phyloP scores from a whole-genome alignment of 225 moss, liverwort and hornwort species.

The Bryoerythrophyllum caledonicum region DNA sequence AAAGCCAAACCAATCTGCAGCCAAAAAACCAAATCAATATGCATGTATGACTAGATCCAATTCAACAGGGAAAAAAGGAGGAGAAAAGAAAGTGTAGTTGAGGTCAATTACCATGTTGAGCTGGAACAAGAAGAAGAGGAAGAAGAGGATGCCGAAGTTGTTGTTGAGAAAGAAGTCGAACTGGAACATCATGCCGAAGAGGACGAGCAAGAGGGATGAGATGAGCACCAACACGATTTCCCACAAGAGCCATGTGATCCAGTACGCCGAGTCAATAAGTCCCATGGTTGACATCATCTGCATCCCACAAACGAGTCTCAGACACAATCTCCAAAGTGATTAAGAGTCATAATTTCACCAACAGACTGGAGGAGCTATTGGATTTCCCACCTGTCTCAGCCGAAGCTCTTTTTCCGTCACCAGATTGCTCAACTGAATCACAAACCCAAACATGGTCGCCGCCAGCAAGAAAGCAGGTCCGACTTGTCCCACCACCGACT shows the following conservation, averaged over 20 bases:
- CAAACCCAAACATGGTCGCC: conserved; percentile 98
- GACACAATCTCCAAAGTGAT: background rate
- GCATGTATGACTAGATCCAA: background rate
- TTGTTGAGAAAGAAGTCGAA: conserved; percentile 88
- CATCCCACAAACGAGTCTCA: conserved; percentile 20
- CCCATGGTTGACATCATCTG: conserved; percentile 97
- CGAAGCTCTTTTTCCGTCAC: conserved; percentile 87
- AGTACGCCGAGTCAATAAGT: conserved; percentile 87
- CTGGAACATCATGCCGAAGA: conserved; percentile 93
- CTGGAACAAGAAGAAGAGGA: conserved; percentile 87
- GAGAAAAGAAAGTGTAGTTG: background rate
- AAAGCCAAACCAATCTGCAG: conserved; percentile 91
- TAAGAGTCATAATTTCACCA: too few relatives aligned
- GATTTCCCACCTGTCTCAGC: conserved; percentile 73
- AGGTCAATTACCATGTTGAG: conserved; percentile 78
- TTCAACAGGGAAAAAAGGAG: background rate
- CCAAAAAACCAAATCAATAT: background rate
- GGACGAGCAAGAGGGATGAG: conserved; percentile 72
- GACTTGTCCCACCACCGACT: conserved; percentile 64
- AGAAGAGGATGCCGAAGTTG: conserved; percentile 76
- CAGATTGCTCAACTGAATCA: conserved; percentile 88
- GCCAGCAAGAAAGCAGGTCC: conserved; percentile 91
- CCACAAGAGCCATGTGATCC: conserved; percentile 95
- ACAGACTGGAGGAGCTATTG: too few relatives aligned
- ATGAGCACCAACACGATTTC: conserved; percentile 67